phyloP scores from a whole-genome alignment of 805 yeast species.

The Cyberlindnera xylosilytica region DNA sequence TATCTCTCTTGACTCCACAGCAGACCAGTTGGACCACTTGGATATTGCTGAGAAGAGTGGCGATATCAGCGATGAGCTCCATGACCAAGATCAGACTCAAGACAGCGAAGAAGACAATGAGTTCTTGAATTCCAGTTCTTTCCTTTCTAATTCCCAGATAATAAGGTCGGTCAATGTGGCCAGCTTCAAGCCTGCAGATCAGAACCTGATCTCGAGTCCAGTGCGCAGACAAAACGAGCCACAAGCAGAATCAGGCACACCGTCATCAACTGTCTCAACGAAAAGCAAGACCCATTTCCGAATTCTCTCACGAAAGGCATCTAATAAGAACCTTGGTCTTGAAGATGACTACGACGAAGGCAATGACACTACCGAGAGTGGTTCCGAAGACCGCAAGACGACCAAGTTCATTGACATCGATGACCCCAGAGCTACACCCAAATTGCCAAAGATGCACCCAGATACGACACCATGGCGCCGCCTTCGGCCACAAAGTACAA shows the following conservation, averaged over 20 bases:
- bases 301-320: not conserved
- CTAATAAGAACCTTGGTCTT: not conserved
- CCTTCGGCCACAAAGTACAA: conserved; percentile 23
- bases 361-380: conserved; percentile 1
- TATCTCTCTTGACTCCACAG: not conserved
- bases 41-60: conserved; percentile 11
- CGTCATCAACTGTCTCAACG: not conserved
- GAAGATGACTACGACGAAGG: conserved; percentile 22
- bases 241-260: not conserved
- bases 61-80: conserved; percentile 4
- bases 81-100: not conserved
- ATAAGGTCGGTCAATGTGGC: conserved; percentile 22
- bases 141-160: conserved; percentile 27
- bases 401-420: conserved; percentile 26
- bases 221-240: conserved; percentile 14
- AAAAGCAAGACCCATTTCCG: conserved; percentile 5
- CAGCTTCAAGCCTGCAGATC: conserved; percentile 12
- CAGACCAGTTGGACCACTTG: not conserved
- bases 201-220: conserved; percentile 18
- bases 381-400: conserved; percentile 10
- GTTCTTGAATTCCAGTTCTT: conserved; percentile 27
- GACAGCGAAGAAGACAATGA: conserved; percentile 17
- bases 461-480: conserved; percentile 38
- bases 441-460: conserved; percentile 32
- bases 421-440: conserved; percentile 26